Evolutionary conservation across 2,329 filamentous ascomycete genomes (phyloP).

Genomic region (Penicillium sp.): DNA sequence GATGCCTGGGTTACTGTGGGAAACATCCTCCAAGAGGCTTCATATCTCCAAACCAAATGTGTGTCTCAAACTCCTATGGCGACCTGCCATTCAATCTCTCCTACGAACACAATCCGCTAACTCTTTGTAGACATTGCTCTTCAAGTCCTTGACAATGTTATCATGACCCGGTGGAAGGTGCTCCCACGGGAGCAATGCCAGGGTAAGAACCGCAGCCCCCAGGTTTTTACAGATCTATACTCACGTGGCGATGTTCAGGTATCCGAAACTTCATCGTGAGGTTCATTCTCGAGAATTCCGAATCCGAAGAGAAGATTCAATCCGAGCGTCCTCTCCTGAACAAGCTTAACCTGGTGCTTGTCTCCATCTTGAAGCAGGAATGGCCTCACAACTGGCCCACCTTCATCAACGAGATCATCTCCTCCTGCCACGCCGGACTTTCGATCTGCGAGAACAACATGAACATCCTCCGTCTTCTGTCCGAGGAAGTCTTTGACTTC

Average conservation of each 20-base stretch:
- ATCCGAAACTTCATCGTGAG: slow-evolving; percentile 99
- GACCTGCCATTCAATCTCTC: neutral
- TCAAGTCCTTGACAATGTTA: slow-evolving; percentile 96
- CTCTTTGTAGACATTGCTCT: slow-evolving; percentile 73
- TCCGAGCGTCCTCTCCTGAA: slow-evolving; percentile 87
- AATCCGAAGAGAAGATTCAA: slow-evolving; percentile 83
- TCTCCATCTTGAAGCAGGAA: slow-evolving; percentile 97
- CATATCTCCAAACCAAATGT: slow-evolving; percentile 97
- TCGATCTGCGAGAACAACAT: slow-evolving; percentile 99
- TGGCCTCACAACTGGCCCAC: slow-evolving; percentile 99
- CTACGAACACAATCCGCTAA: slow-evolving; percentile 32
- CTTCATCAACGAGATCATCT: slow-evolving; percentile 99
- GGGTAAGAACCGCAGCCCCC: slow-evolving; percentile 54
- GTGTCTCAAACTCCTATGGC: slow-evolving; percentile 41
- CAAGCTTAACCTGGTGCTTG: slow-evolving; percentile 96
- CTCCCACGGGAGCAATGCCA: slow-evolving; percentile 93
- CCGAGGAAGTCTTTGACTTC: slow-evolving; percentile 98
- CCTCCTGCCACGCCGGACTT: slow-evolving; percentile 89
- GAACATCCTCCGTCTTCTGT: slow-evolving; percentile 92
- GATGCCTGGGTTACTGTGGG: slow-evolving; percentile 98
- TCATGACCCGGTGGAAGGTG: slow-evolving; percentile 99
- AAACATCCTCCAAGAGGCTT: slow-evolving; percentile 90
- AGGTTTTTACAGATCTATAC: neutral
- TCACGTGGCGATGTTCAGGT: slow-evolving; percentile 55
- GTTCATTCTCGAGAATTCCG: slow-evolving; percentile 94